These are phyloP conservation scores for Cruciata laevipes DNA, from an alignment of 257 asterid species.

Conservation along the genomic window DNA sequence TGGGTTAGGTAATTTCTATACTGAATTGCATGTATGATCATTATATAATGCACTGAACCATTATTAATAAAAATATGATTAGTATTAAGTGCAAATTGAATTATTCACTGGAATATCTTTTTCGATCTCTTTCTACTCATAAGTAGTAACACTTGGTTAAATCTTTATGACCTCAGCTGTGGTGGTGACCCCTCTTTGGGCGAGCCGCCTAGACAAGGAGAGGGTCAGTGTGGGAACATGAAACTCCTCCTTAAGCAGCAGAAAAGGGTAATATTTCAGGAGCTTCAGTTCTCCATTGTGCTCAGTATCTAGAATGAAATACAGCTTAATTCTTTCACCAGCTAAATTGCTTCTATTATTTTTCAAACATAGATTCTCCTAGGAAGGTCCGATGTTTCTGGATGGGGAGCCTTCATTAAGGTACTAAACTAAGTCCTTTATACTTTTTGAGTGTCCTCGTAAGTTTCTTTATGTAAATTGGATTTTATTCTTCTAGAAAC, in stretches of 20 bases:
- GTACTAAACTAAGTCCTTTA: constrained; percentile 23
- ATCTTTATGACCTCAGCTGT: constrained; percentile 45
- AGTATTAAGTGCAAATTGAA: background rate
- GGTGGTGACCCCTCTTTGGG: constrained; percentile 60
- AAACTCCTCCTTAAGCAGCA: constrained; percentile 88
- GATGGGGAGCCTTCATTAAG: constrained; percentile 98
- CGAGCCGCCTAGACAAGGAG: constrained; percentile 82
- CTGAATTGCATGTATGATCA: background rate
- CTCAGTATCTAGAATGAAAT: background rate
- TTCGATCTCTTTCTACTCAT: background rate
- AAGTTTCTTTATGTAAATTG: constrained; percentile 3
- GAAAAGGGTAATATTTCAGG: constrained; percentile 53
- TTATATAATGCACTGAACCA: background rate
- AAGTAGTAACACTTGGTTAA: constrained; percentile 7
- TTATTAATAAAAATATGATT: background rate
- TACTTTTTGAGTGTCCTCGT: background rate
- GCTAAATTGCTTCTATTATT: background rate
- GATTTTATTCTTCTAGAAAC: constrained; percentile 38
- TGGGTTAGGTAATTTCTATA: constrained; percentile 65
- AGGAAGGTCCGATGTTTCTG: constrained; percentile 82
- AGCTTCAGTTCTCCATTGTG: constrained; percentile 17
- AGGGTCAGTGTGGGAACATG: constrained; percentile 91
- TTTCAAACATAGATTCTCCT: constrained; percentile 51
- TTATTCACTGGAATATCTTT: background rate
- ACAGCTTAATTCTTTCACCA: background rate